Evolutionary conservation across 768 basidiomycete genomes (phyloP).

Genomic region (Hygrocybe punicea): DNA sequence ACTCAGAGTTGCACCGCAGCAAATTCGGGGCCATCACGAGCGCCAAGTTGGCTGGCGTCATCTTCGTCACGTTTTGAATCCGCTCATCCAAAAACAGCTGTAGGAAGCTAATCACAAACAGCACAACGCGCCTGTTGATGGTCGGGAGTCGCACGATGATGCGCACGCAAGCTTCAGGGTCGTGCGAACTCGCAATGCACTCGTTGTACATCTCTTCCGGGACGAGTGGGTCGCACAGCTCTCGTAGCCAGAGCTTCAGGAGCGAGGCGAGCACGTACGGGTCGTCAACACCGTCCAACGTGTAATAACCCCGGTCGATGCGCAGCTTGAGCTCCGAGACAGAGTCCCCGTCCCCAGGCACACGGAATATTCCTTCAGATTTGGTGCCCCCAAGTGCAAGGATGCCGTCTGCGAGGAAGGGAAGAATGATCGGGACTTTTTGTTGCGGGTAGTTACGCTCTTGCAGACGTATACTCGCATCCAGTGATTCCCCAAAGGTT

Average conservation of each 20-base stretch:
- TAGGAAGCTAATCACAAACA: constrained; percentile 87
- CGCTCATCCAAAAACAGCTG: constrained; percentile 83
- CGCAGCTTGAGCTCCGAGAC: constrained; percentile 86
- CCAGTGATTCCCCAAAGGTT: constrained; percentile 87
- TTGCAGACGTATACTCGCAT: constrained; percentile 79
- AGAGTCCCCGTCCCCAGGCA: constrained; percentile 86
- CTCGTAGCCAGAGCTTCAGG: constrained; percentile 90
- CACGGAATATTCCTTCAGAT: constrained; percentile 88
- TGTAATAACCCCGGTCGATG: constrained; percentile 89
- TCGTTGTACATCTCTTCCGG: constrained; percentile 91
- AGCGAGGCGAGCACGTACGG: constrained; percentile 87
- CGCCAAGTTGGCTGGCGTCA: constrained; percentile 86
- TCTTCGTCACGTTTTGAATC: constrained; percentile 72
- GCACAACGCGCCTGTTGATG: constrained; percentile 78
- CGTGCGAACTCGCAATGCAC: constrained; percentile 66
- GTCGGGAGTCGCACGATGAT: constrained; percentile 79
- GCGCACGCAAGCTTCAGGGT: constrained; percentile 65
- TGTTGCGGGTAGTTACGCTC: constrained; percentile 80
- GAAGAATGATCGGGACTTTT: constrained; percentile 87
- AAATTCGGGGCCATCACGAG: constrained; percentile 92
- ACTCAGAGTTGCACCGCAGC: constrained; percentile 79
- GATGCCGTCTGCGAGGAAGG: constrained; percentile 90
- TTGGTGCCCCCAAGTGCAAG: constrained; percentile 82
- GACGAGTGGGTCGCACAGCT: constrained; percentile 87
- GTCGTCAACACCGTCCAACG: constrained; percentile 84